phyloP scores from a whole-genome alignment of 495 filamentous ascomycete species.

The Penicillium paradoxum region DNA sequence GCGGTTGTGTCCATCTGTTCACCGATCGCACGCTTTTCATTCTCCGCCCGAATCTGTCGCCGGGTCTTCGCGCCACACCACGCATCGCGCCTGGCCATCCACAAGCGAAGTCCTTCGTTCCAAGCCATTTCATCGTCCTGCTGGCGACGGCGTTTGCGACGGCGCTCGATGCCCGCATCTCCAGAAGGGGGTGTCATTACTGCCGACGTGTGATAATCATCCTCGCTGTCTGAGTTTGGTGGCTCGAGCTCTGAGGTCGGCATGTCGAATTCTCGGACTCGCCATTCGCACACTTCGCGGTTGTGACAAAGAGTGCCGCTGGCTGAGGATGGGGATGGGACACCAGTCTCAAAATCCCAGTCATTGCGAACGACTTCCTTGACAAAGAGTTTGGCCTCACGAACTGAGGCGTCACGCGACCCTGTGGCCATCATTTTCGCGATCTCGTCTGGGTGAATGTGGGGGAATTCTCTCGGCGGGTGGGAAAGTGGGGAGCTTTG shows the following conservation, averaged over 20 bases:
- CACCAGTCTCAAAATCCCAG: constrained; percentile 32
- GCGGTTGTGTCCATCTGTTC: background rate
- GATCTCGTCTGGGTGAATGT: background rate
- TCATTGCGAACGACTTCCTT: constrained; percentile 41
- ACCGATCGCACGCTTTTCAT: constrained; percentile 11
- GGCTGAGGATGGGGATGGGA: constrained; percentile 23
- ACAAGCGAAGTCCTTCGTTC: constrained; percentile 78
- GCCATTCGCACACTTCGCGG: constrained; percentile 38
- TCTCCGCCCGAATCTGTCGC: constrained; percentile 23
- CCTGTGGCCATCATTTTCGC: constrained; percentile 23
- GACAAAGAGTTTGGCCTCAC: constrained; percentile 39
- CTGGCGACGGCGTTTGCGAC: constrained; percentile 52
- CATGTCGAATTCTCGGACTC: constrained; percentile 39
- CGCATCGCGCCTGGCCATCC: constrained; percentile 66
- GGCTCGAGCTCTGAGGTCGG: constrained; percentile 42
- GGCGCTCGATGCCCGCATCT: constrained; percentile 41
- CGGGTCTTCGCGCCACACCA: constrained; percentile 73
- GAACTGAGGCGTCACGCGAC: constrained; percentile 39
- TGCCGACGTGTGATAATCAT: constrained; percentile 8
- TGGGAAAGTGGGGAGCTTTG: constrained; percentile 4
- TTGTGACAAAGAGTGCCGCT: constrained; percentile 20
- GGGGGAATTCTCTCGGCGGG: background rate
- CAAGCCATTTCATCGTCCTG: constrained; percentile 72
- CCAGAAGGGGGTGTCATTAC: background rate
- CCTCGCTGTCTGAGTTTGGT: constrained; percentile 24